phyloP scores from a whole-genome alignment of 1,139 yeast species.

The Candida sanyaensis region DNA sequence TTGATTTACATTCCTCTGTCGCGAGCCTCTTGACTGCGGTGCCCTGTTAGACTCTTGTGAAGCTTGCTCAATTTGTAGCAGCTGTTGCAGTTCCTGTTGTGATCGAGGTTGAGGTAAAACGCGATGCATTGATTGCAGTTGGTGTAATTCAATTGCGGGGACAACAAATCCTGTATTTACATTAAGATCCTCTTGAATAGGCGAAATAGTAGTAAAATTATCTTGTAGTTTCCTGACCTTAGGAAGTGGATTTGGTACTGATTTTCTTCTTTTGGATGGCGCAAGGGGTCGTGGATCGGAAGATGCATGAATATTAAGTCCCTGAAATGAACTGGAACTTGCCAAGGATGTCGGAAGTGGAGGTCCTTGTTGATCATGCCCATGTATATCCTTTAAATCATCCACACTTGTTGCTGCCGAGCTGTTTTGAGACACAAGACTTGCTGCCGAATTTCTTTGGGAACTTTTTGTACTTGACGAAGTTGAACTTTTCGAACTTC shows the following conservation, averaged over 20 bases:
- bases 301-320: neutral
- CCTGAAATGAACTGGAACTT: neutral
- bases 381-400: neutral
- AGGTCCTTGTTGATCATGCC: neutral
- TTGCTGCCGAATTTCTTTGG: neutral
- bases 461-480: neutral
- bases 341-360: neutral
- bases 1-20: neutral
- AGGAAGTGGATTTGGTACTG: neutral
- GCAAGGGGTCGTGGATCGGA: conserved; percentile 8
- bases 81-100: neutral
- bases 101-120: neutral
- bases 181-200: conserved; percentile 1
- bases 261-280: conserved; percentile 1
- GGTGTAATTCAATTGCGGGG: conserved; percentile 1
- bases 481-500: neutral
- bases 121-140: conserved; percentile 1
- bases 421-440: neutral
- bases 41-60: neutral
- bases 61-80: neutral
- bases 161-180: neutral
- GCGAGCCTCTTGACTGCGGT: neutral
- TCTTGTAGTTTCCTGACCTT: neutral
- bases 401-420: conserved; percentile 1
- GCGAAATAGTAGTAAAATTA: neutral